Evolutionary conservation across 2,329 filamentous ascomycete species (phyloP), one percentile per base, ranked within the genome.

Genomic region (Claviceps paspali): DNA sequence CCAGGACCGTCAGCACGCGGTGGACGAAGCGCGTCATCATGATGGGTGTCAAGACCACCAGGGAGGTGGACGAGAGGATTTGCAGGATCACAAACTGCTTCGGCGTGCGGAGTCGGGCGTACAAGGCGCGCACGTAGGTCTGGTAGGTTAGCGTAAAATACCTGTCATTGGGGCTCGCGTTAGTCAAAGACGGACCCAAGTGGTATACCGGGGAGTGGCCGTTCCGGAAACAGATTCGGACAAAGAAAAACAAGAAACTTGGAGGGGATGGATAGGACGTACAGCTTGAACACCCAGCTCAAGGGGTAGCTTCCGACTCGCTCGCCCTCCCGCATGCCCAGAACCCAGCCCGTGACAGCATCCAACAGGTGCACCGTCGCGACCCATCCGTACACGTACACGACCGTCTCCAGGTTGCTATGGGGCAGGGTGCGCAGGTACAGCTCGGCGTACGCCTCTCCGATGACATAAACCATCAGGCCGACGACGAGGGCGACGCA

Each of bases 331-430:
- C 68, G 71, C 28, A 71, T 75, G 31, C 76, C 76, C 28, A 81
- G 54, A 33, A 80, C 76, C 72, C 73, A 81, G 2, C 73, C 76
- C 0, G 75, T 78, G 40, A 79, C 56, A 2, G 67, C 69, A 49
- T 81, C 76, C 6, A 81, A 60, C 18, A 79, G 54, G 42, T 79
- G 71, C 7, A 81, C 74, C 2, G 75, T 80, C 22, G 68, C 62
- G 8, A 80, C 73, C 76, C 76, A 81, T 35, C 73, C 76, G 52
- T 80, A 81, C 34, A 81, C 76, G 49, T 81, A 81, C 9, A 78
- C 63, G 36, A 81, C 70, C 0, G 76, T 80, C 52, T 80, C 75
- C 44, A 76, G 61, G 41, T 68, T 79, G 55, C 70, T 68, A 49
- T 81, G 76, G 4, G 76, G 76, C 39, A 81, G 56, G 1, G 76